phyloP scores from a whole-genome alignment of 768 basidiomycete species.

The Collybiopsis confluens region DNA sequence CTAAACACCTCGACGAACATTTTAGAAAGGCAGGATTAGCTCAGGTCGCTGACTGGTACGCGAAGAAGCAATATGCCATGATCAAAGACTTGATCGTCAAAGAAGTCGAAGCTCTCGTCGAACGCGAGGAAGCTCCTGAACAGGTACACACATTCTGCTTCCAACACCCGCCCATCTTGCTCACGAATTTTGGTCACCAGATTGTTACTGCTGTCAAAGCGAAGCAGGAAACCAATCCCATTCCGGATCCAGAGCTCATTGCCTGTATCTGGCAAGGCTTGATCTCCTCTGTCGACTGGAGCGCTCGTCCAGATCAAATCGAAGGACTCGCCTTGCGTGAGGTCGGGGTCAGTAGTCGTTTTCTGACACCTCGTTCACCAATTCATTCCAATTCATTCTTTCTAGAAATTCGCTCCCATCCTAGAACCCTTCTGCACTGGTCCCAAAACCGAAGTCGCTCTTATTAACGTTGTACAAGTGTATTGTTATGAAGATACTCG shows the following conservation, averaged over 20 bases:
- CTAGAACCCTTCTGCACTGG: conserved; percentile 88
- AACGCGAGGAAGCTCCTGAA: conserved; percentile 63
- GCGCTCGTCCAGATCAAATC: conserved; percentile 85
- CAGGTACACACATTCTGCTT: conserved; percentile 45
- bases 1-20: conserved; percentile 73
- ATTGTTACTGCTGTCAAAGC: conserved; percentile 71
- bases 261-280: conserved; percentile 92
- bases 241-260: conserved; percentile 82
- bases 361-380: background rate
- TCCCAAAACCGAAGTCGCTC: conserved; percentile 86
- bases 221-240: conserved; percentile 72
- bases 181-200: conserved; percentile 34
- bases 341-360: conserved; percentile 59
- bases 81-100: conserved; percentile 74
- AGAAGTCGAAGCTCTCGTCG: conserved; percentile 66
- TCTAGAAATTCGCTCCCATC: conserved; percentile 76
- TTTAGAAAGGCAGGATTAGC: conserved; percentile 78
- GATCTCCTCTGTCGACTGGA: conserved; percentile 85
- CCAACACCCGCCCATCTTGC: background rate
- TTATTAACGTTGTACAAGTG: conserved; percentile 93
- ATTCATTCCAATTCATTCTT: background rate
- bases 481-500: conserved; percentile 97
- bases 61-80: conserved; percentile 80
- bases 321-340: conserved; percentile 86
- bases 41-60: conserved; percentile 90